Percentiles rank a stretch among this genome's conserved stretches.
phyloP scores from a whole-genome alignment of 2,329 filamentous ascomycete genomes.

The Camillea tinctor region DNA sequence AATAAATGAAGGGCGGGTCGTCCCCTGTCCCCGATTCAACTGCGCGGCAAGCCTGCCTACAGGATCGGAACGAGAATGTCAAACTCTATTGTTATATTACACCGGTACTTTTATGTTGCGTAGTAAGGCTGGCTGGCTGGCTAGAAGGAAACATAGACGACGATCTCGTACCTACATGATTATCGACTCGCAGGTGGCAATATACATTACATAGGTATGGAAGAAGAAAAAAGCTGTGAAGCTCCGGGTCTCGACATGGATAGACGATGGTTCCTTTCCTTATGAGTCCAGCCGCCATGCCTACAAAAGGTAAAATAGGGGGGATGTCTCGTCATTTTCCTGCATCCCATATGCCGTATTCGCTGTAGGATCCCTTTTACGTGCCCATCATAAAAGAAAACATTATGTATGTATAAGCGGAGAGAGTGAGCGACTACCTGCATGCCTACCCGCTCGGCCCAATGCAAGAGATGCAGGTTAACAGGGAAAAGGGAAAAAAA shows the following conservation, averaged over 20 bases:
- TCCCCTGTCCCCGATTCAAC: not conserved
- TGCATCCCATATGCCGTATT: not conserved
- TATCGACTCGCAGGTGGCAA: not conserved
- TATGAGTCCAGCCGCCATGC: not conserved
- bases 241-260: not conserved
- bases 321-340: not conserved
- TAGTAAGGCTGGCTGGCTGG: not conserved
- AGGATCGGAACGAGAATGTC: constrained; percentile 21
- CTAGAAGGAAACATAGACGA: constrained; percentile 2
- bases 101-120: not conserved
- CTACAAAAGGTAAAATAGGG: not conserved
- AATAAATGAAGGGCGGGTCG: not conserved
- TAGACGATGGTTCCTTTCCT: not conserved
- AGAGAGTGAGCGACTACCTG: constrained; percentile 14
- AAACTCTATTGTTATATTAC: not conserved
- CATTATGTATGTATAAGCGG: not conserved
- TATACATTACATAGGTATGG: not conserved
- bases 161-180: not conserved
- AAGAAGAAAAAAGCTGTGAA: not conserved
- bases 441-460: constrained; percentile 10
- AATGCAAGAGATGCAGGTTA: constrained; percentile 12
- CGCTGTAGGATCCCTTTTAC: not conserved
- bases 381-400: not conserved
- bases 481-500: constrained; percentile 5
- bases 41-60: constrained; percentile 20